Evolutionary conservation across 2,329 filamentous ascomycete genomes (phyloP), one percentile per base, ranked within the genome.

Genomic region (Chaetomium olivaceum): DNA sequence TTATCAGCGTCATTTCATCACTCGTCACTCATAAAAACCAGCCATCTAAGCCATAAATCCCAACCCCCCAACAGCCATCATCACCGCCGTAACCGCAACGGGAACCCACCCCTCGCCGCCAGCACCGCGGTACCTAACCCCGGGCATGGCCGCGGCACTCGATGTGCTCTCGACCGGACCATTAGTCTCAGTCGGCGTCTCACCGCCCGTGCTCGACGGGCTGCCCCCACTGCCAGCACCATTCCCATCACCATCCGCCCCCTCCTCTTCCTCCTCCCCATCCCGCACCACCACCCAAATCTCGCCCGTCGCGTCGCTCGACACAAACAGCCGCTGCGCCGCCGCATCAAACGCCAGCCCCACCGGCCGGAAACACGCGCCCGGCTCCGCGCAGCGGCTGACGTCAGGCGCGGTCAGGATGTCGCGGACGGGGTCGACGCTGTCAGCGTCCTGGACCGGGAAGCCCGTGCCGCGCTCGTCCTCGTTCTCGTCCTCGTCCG

Each of bases 291-390:
- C 72, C 4, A 90, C 82, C 70, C 85, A 90, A 51, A 91, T 82
- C 78, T 91, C 88, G 6, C 88, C 89, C 0, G 87, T 88, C 16
- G 80, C 74, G 73, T 91, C 89, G 4, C 83, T 87, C 64, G 80
- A 84, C 79, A 90, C 83, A 76, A 85, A 91, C 9, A 91, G 76
- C 7, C 88, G 78, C 8, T 82, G 85, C 51, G 80, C 71, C 9
- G 69, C 68, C 0, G 8, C 21, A 73, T 86, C 83, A 69, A 81
- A 78, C 0, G 81, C 81, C 7, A 91, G 76, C 1, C 87, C 85
- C 0, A 86, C 86, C 29, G 88, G 88, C 2, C 88, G 81, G 77
- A 91, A 87, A 75, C 88, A 91, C 4, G 74, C 72, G 51, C 78
- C 77, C 0, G 86, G 86, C 16, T 14, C 27, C 1, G 21, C n/a